Base-by-base conservation (phyloP, 305 asterid species). In the Vinca major region DNA sequence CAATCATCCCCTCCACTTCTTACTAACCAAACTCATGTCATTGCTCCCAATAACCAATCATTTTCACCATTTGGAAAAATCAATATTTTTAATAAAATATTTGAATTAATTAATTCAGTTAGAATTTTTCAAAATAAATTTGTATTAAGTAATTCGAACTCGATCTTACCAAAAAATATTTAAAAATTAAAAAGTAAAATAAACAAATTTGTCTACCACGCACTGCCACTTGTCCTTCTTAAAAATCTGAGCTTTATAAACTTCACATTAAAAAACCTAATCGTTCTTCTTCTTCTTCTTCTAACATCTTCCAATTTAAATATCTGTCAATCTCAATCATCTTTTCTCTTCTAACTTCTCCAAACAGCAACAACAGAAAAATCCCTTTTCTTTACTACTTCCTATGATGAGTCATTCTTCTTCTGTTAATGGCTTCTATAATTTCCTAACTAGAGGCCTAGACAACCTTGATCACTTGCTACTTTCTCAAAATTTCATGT, bases 1-100 rank as follows among this genome's bases (percentile, higher is more conserved):
- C 88, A 84, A 86, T 86, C 89, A 89, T 89, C 87, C 73, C 79
- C 74, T 85, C 93, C 93, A 89, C 89, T 77, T 84, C 67, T 71
- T 40, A 73, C 80, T 73, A 86, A 79, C 80, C 81, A 82, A 21
- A 73, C 82, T 81, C 19, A 73, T 84, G 85, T 89, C 80, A 86
- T 89, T 86, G 86, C 87, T 70, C 86, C 90, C 88, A 85, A 78
- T 77, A 82, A 78, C 67, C 74, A 63, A 74, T 80, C 81, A 81
- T 73, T 82, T 80, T 75, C 76, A 66, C 73, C 72, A 68, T 81
- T 70, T 81, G 50, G 74, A n/a, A n/a, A n/a, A n/a, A n/a, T n/a
- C n/a, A n/a, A n/a, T n/a, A n/a, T n/a, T n/a, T n/a, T n/a, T n/a
- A n/a, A n/a, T n/a, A n/a, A n/a, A n/a, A n/a, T n/a, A n/a, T n/a